Evolutionary conservation across 2,329 filamentous ascomycete genomes (phyloP).

Genomic region (Clarireedia monteithiana): DNA sequence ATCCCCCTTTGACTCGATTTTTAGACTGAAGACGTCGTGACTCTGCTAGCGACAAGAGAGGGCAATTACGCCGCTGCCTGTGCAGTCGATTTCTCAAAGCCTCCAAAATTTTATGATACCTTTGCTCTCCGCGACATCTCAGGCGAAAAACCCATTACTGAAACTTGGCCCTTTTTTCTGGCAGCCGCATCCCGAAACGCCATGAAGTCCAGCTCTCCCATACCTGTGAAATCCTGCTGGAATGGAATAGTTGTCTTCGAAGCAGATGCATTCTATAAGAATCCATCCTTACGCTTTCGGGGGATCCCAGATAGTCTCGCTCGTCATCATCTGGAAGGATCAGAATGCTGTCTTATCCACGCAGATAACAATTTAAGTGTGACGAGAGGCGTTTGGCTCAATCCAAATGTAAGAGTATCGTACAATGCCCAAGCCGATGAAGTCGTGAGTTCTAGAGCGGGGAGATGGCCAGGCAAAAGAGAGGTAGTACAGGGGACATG

Average conservation of each 20-base stretch:
- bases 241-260: conserved; percentile 48
- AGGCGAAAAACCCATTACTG: conserved; percentile 43
- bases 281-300: conserved; percentile 47
- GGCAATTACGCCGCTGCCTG: conserved; percentile 56
- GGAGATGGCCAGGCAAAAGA: conserved; percentile 22
- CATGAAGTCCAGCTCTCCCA: conserved; percentile 40
- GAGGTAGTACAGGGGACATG: conserved; percentile 48
- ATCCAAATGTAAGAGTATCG: conserved; percentile 60
- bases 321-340: conserved; percentile 59
- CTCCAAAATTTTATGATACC: conserved; percentile 42
- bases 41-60: conserved; percentile 47
- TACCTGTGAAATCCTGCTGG: conserved; percentile 50
- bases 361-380: conserved; percentile 48
- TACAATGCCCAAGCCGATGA: conserved; percentile 47
- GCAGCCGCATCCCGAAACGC: conserved; percentile 43
- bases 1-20: neutral
- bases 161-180: conserved; percentile 53
- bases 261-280: conserved; percentile 44
- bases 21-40: conserved; percentile 47
- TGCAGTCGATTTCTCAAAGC: conserved; percentile 48
- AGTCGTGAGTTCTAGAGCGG: conserved; percentile 14
- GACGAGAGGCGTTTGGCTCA: conserved; percentile 53
- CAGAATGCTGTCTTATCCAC: conserved; percentile 72
- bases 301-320: conserved; percentile 56
- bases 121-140: conserved; percentile 50